Base-by-base conservation (phyloP, 2,329 filamentous ascomycete species). In the Exophiala spinifera region DNA sequence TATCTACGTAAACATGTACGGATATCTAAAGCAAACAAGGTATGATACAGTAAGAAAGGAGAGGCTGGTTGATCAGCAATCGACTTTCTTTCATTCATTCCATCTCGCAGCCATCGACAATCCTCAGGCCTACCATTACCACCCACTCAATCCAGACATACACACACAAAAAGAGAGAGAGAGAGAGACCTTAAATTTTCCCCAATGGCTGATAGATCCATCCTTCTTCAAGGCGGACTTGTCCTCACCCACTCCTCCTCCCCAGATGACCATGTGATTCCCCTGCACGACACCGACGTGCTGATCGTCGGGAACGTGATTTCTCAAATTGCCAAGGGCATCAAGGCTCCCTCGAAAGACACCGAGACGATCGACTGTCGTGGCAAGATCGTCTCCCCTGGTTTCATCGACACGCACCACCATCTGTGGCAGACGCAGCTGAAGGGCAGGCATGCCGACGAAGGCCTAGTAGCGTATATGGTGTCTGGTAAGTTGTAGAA, bases 381-480 rank as follows among this genome's bases (percentile, higher is more conserved):
- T 34, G 61, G 63, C 11, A 69, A 64, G 51, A 59, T 64, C 20
- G 51, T 66, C 33, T 65, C 62, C 42, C 67, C 67, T 1, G 67
- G 67, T 10, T 69, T 67, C 60, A 61, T 69, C 17, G 61, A 67
- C 44, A 69, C 65, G n/a, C 65, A 69, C 40, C 56, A 72, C 43
- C 76, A 78, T 61, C 61, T 74, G 8, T 77, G 74, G 74, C 72
- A 76, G 56, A 72, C 70, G 1, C 65, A 70, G 40, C 57, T 72
- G 42, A 73, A 72, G 53, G 70, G 71, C 4, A 60, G 67, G 25
- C 71, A 73, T 65, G 66, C 66, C 0, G 63, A 74, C 50, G 55
- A 77, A 5, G 61, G 67, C 6, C 57, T 77, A 20, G 40, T 76
- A 1, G 65, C 73, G 14, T 76, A 77, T 55, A 65, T 75, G 63